Percentiles rank a stretch among this genome's conserved stretches.
Conservation (phyloP, 169 alveolate genomes). For the Plasmodium inui region DNA sequence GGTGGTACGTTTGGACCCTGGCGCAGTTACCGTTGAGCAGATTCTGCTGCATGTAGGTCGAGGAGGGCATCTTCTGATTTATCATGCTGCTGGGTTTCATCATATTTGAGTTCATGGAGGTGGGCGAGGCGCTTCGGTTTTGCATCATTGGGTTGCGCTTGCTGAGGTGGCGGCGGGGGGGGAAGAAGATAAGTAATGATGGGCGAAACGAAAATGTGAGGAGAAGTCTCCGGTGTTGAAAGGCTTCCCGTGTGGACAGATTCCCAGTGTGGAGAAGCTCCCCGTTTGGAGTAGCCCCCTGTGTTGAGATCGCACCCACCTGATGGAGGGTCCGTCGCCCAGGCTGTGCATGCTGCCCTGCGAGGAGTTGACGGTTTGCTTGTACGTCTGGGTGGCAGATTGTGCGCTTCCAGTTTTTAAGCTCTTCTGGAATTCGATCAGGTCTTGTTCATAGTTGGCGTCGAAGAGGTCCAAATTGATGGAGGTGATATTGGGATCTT, state of each 20-base stretch:
- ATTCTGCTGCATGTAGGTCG: conserved; percentile 18
- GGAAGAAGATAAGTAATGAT: not conserved
- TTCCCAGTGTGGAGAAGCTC: not conserved
- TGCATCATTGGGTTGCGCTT: conserved; percentile 37
- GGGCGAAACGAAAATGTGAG: not conserved
- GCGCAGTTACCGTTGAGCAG: conserved; percentile 13
- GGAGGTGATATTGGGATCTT: conserved; percentile 83
- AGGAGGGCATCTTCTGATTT: conserved; percentile 24
- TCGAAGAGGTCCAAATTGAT: conserved; percentile 64
- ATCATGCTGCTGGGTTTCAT: conserved; percentile 16
- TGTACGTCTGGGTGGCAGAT: not conserved
- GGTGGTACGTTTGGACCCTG: not conserved
- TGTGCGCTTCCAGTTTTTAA: not conserved
- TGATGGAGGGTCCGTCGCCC: not conserved
- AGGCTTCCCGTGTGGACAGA: not conserved
- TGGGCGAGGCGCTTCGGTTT: conserved; percentile 29
- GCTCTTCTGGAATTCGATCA: conserved; percentile 43
- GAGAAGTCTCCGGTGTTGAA: not conserved
- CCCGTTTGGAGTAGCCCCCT: not conserved
- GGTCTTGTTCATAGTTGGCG: conserved; percentile 67
- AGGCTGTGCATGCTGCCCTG: conserved; percentile 3
- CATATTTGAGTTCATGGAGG: conserved; percentile 13
- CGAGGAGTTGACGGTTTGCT: not conserved
- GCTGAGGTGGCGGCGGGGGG: not conserved
- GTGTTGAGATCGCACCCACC: not conserved